A percentile compares a stretch with the other conserved stretches of the same genome.
These are phyloP conservation scores for Podochytrium sp. DNA, from an alignment of 192 early-diverging fungal genomes.

Conservation along the genomic window DNA sequence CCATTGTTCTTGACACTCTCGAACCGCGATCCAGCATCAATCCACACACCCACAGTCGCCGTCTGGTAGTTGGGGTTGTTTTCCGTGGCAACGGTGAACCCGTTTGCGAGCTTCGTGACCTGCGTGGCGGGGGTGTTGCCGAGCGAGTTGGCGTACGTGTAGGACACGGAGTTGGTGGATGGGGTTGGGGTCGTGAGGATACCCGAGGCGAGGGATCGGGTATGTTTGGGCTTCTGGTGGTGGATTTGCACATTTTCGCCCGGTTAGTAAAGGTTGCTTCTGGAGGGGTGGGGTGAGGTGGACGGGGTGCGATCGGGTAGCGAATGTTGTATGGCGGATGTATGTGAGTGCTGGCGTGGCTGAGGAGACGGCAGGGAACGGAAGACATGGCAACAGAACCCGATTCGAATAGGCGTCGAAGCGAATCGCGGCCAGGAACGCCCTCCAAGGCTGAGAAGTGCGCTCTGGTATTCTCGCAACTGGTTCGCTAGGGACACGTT, in stretches of 20 bases:
- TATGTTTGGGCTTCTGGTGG: not conserved
- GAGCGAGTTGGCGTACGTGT: slow-evolving; percentile 52
- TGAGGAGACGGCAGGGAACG: too few species aligned
- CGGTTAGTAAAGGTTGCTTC: not conserved
- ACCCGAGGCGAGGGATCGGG: slow-evolving; percentile 4
- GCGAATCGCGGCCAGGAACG: too few species aligned
- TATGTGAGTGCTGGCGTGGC: too few species aligned
- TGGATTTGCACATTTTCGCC: not conserved
- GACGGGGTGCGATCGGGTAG: too few species aligned
- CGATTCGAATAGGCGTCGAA: too few species aligned
- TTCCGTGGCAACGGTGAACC: slow-evolving; percentile 62
- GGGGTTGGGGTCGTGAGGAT: slow-evolving; percentile 33
- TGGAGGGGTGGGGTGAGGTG: too few species aligned
- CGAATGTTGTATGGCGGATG: too few species aligned
- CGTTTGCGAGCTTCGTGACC: slow-evolving; percentile 57
- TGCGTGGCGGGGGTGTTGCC: slow-evolving; percentile 53
- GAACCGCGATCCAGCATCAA: slow-evolving; percentile 63
- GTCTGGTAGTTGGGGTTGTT: slow-evolving; percentile 62
- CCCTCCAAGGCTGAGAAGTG: too few species aligned
- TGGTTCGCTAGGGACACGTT: too few species aligned
- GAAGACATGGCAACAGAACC: too few species aligned
- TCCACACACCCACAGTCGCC: slow-evolving; percentile 67
- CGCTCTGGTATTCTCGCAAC: too few species aligned
- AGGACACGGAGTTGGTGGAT: slow-evolving; percentile 33
- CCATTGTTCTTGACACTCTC: slow-evolving; percentile 83